These are phyloP conservation scores for Coniochaeta sp. DNA, from an alignment of 2,329 filamentous ascomycete genomes.

Conservation along the genomic window DNA sequence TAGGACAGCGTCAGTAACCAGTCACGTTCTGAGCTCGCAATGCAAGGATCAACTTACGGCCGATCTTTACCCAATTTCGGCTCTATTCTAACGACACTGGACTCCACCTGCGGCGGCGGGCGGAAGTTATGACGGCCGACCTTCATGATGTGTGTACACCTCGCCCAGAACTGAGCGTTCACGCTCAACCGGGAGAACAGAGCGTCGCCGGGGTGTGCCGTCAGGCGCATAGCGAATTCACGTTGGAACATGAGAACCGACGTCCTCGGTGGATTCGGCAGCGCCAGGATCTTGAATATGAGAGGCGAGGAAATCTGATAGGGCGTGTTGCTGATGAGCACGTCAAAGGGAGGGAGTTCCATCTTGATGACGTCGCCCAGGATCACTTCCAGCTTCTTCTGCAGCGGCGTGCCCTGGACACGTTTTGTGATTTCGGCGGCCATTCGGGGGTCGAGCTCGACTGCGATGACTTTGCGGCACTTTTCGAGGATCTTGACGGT, in stretches of 20 bases:
- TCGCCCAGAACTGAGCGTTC: slow-evolving; percentile 83
- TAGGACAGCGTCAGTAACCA: slow-evolving; percentile 49
- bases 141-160: slow-evolving; percentile 70
- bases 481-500: slow-evolving; percentile 85
- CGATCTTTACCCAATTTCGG: slow-evolving; percentile 52
- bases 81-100: slow-evolving; percentile 29
- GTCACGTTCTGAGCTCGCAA: not conserved
- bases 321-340: slow-evolving; percentile 73
- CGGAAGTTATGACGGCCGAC: slow-evolving; percentile 96
- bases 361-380: slow-evolving; percentile 93
- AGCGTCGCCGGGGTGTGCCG: slow-evolving; percentile 79
- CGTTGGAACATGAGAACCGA: slow-evolving; percentile 83
- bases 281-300: slow-evolving; percentile 76
- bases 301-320: slow-evolving; percentile 83
- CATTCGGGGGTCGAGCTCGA: slow-evolving; percentile 95
- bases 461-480: slow-evolving; percentile 71
- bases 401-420: slow-evolving; percentile 80
- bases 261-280: slow-evolving; percentile 71
- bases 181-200: slow-evolving; percentile 87
- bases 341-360: slow-evolving; percentile 49
- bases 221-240: slow-evolving; percentile 85
- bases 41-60: not conserved
- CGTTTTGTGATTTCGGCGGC: slow-evolving; percentile 88
- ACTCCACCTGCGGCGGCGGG: slow-evolving; percentile 88
- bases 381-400: slow-evolving; percentile 78